A percentile compares a stretch with the other conserved stretches of the same genome.
These are phyloP conservation scores for Astrephomene gubernaculifera DNA, from an alignment of 139 green algal genomes.

Conservation along the genomic window DNA sequence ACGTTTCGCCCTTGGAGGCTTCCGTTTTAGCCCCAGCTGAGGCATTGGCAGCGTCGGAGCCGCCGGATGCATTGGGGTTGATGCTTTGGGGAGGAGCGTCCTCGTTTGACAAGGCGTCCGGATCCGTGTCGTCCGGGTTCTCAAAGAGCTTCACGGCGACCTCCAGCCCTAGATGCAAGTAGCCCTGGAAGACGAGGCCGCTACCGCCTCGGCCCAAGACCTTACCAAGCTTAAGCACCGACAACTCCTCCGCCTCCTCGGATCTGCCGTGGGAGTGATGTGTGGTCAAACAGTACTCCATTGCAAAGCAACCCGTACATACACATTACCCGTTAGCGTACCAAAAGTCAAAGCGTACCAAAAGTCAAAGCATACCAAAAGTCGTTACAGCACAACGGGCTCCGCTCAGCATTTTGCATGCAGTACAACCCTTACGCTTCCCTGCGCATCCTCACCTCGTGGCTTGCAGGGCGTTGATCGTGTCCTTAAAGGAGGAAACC, in stretches of 20 bases:
- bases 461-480: slow-evolving; percentile 39
- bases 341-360: no score
- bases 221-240: slow-evolving; percentile 37
- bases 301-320: background rate
- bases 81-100: background rate
- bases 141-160: slow-evolving; percentile 45
- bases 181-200: slow-evolving; percentile 44
- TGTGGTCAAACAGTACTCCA: no score
- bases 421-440: background rate
- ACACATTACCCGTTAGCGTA: no score
- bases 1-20: background rate
- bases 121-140: slow-evolving; percentile 41
- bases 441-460: background rate
- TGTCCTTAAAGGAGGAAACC: slow-evolving; percentile 41
- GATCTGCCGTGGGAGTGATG: background rate
- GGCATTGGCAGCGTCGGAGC: background rate
- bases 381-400: no score
- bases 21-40: background rate
- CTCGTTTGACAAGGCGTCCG: background rate
- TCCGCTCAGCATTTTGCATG: no score
- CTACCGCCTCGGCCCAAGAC: slow-evolving; percentile 39
- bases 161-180: slow-evolving; percentile 41
- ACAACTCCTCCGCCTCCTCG: slow-evolving; percentile 38
- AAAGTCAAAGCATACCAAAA: no score
- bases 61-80: background rate